Evolutionary conservation across 106 monocot genomes (phyloP).

Genomic region (Platanthera guangdongensis): DNA sequence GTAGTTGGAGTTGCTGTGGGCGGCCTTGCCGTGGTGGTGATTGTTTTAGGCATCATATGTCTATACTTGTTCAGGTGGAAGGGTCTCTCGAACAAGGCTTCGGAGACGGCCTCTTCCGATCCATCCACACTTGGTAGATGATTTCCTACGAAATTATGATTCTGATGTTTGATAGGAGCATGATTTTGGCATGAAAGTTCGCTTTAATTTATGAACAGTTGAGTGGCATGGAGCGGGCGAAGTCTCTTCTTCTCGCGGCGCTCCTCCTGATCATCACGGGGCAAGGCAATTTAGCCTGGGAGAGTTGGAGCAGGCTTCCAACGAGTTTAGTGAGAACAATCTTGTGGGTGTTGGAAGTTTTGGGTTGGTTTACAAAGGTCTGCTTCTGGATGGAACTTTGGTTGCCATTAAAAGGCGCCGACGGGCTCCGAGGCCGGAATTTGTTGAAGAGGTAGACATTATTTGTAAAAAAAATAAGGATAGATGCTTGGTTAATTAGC

Average conservation of each 20-base stretch:
- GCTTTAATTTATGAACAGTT: constrained; percentile 8
- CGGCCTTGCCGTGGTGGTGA: constrained; percentile 14
- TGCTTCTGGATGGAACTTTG: constrained; percentile 60
- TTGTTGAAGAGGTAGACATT: constrained; percentile 49
- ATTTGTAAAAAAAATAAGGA: no score
- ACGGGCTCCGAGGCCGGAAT: constrained; percentile 25
- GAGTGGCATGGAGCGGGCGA: constrained; percentile 35
- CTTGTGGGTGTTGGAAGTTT: constrained; percentile 58
- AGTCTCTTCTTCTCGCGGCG: constrained; percentile 15
- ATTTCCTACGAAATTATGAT: not conserved
- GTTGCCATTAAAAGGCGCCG: constrained; percentile 60
- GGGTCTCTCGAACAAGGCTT: constrained; percentile 26
- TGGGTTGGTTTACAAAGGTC: constrained; percentile 65
- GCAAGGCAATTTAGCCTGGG: constrained; percentile 41
- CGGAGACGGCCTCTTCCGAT: constrained; percentile 59
- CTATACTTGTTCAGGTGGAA: constrained; percentile 12
- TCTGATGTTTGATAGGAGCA: not conserved
- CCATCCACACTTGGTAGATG: constrained; percentile 39
- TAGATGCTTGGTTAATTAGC: no score
- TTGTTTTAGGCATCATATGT: constrained; percentile 18
- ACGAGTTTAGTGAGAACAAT: constrained; percentile 40
- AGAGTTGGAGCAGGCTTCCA: constrained; percentile 56
- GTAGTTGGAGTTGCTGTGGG: constrained; percentile 40
- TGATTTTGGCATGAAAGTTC: not conserved
- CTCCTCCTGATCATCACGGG: constrained; percentile 14